These are phyloP conservation scores for Lyophyllum shimeji DNA, from an alignment of 768 basidiomycete species.

Conservation along the genomic window DNA sequence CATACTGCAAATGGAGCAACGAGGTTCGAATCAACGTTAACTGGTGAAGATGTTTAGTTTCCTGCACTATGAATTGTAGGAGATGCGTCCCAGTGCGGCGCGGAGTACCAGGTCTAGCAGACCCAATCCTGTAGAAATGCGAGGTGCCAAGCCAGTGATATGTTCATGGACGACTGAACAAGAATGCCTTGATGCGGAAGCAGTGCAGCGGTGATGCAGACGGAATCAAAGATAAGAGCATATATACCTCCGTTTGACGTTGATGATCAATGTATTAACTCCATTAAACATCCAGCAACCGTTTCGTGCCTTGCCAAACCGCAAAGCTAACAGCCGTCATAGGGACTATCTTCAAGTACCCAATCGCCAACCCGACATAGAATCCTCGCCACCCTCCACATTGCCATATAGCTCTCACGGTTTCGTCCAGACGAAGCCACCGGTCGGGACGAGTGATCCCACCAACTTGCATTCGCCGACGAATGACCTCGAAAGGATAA, in stretches of 20 bases:
- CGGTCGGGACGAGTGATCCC: slow-evolving; percentile 75
- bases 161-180: slow-evolving; percentile 15
- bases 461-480: slow-evolving; percentile 94
- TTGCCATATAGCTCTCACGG: slow-evolving; percentile 62
- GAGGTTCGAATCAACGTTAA: neutral
- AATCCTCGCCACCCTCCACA: slow-evolving; percentile 83
- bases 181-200: neutral
- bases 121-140: slow-evolving; percentile 5
- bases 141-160: slow-evolving; percentile 6
- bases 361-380: slow-evolving; percentile 88
- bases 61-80: neutral
- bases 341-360: slow-evolving; percentile 92
- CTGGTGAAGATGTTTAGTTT: neutral
- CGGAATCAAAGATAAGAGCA: slow-evolving; percentile 7
- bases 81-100: neutral
- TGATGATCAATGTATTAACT: slow-evolving; percentile 18
- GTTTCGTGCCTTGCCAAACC: slow-evolving; percentile 84
- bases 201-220: slow-evolving; percentile 3
- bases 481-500: slow-evolving; percentile 93
- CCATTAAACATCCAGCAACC: slow-evolving; percentile 43
- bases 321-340: slow-evolving; percentile 94
- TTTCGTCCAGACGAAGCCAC: slow-evolving; percentile 82
- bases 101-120: neutral
- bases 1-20: slow-evolving; percentile 2
- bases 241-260: slow-evolving; percentile 5